Conservation (phyloP, 2,329 filamentous ascomycete genomes). For the Clarireedia paspali region DNA sequence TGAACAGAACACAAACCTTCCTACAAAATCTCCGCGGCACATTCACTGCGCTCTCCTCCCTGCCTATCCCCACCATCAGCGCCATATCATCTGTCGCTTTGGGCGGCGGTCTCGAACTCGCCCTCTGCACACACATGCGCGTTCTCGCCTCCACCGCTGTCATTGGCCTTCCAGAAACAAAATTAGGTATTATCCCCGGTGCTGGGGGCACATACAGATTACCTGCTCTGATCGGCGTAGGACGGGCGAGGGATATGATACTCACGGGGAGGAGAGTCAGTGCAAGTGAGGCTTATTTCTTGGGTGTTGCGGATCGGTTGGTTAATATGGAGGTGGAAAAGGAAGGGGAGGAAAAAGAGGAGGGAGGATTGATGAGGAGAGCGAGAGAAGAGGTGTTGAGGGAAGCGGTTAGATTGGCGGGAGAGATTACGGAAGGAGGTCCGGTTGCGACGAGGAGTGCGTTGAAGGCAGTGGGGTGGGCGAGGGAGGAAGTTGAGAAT, state of each 20-base stretch:
- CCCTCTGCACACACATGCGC: constrained; percentile 81
- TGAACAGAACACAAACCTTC: constrained; percentile 66
- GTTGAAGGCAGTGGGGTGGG: constrained; percentile 66
- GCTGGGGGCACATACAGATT: constrained; percentile 89
- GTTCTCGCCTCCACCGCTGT: constrained; percentile 72
- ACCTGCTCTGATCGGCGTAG: constrained; percentile 69
- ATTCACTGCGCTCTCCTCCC: constrained; percentile 61
- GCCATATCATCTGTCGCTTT: constrained; percentile 81
- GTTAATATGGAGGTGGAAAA: constrained; percentile 65
- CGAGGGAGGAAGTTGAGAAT: constrained; percentile 74
- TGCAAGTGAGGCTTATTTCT: constrained; percentile 80
- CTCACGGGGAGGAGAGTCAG: constrained; percentile 81
- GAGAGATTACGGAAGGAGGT: constrained; percentile 82
- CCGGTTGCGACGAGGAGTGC: constrained; percentile 76
- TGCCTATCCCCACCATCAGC: constrained; percentile 85
- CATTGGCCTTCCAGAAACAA: constrained; percentile 83
- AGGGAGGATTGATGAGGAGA: constrained; percentile 41
- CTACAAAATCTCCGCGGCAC: constrained; percentile 69
- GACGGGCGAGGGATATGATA: constrained; percentile 81
- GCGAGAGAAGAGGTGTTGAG: constrained; percentile 63
- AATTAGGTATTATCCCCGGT: constrained; percentile 88
- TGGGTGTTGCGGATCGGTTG: constrained; percentile 83
- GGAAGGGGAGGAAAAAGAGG: constrained; percentile 28
- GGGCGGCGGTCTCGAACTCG: constrained; percentile 89
- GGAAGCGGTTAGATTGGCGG: constrained; percentile 70